phyloP scores from a whole-genome alignment of 2,329 filamentous ascomycete species.

The Plectosphaerella sp. region DNA sequence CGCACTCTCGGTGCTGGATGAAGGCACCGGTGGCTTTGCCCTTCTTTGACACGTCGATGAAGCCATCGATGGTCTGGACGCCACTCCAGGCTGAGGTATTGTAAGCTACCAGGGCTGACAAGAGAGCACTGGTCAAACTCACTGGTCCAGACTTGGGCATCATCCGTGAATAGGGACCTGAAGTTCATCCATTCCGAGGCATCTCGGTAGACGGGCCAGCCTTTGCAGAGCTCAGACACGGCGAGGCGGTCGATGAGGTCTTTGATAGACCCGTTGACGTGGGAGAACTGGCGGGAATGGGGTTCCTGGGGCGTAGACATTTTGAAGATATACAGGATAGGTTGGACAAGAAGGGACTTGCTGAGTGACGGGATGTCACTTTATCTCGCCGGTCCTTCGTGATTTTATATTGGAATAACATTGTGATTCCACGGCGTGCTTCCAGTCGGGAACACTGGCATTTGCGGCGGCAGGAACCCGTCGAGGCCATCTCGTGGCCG shows the following conservation, averaged over 20 bases:
- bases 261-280: constrained; percentile 36
- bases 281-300: constrained; percentile 25
- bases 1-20: constrained; percentile 53
- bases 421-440: too few species aligned
- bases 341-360: too few species aligned
- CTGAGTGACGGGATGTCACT: too few species aligned
- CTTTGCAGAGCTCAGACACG: constrained; percentile 47
- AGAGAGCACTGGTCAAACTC: constrained; percentile 12
- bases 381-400: too few species aligned
- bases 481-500: too few species aligned
- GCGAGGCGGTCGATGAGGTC: constrained; percentile 39
- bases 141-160: constrained; percentile 47
- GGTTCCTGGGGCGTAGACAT: constrained; percentile 10
- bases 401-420: too few species aligned
- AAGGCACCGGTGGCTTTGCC: constrained; percentile 47
- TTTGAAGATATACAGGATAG: neutral
- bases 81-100: constrained; percentile 38
- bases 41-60: constrained; percentile 38
- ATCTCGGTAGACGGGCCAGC: constrained; percentile 49
- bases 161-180: constrained; percentile 39
- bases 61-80: constrained; percentile 30
- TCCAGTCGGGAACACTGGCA: too few species aligned
- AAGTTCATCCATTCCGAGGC: constrained; percentile 51
- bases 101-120: neutral
- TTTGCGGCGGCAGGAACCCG: too few species aligned